These are phyloP conservation scores for Sporothrix humicola DNA, from an alignment of 2,329 filamentous ascomycete genomes.

Conservation along the genomic window DNA sequence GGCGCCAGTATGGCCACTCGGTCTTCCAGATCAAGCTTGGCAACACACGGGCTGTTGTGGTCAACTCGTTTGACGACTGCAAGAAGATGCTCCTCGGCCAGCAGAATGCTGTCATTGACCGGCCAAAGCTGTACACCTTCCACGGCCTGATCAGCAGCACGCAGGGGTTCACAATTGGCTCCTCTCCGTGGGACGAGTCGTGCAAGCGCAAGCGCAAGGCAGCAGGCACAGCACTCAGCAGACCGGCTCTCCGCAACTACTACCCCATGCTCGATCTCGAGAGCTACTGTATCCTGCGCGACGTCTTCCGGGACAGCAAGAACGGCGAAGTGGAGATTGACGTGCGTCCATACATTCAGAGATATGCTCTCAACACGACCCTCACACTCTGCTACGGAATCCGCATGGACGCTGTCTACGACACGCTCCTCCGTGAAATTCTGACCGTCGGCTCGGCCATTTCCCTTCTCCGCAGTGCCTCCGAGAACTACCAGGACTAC, in stretches of 20 bases:
- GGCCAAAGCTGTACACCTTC: constrained; percentile 81
- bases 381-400: constrained; percentile 81
- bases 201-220: constrained; percentile 79
- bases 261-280: constrained; percentile 85
- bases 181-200: constrained; percentile 82
- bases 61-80: constrained; percentile 78
- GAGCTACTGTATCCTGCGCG: constrained; percentile 71
- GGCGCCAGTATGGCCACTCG: constrained; percentile 61
- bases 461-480: constrained; percentile 72
- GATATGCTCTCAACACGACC: constrained; percentile 77
- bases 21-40: constrained; percentile 73
- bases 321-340: constrained; percentile 60
- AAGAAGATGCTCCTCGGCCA: constrained; percentile 78
- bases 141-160: constrained; percentile 78
- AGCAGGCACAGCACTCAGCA: constrained; percentile 77
- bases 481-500: constrained; percentile 74
- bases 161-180: constrained; percentile 82
- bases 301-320: constrained; percentile 68
- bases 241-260: constrained; percentile 71
- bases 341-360: constrained; percentile 74
- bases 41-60: constrained; percentile 75
- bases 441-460: constrained; percentile 76
- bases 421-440: constrained; percentile 73
- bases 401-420: constrained; percentile 60
- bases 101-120: constrained; percentile 77